Percentiles rank a stretch among this genome's conserved stretches.
These are phyloP conservation scores for Rubia balearica DNA, from an alignment of 305 asterid genomes.

Conservation along the genomic window DNA sequence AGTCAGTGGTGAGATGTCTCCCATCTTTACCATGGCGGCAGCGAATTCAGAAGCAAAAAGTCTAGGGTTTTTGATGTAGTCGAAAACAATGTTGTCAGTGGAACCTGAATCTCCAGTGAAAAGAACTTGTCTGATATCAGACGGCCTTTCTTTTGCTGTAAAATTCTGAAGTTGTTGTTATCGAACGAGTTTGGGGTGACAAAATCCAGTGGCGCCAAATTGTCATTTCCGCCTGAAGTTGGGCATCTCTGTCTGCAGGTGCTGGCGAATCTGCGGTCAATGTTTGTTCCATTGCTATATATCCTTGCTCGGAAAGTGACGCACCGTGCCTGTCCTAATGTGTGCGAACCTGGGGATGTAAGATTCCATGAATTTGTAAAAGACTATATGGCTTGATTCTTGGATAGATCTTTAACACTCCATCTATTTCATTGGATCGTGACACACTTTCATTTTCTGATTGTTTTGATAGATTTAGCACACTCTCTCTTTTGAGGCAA, in stretches of 20 bases:
- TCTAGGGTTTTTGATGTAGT: constrained; percentile 33
- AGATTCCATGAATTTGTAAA: background rate
- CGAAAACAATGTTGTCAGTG: constrained; percentile 23
- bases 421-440: too few relatives aligned
- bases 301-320: constrained; percentile 39
- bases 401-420: too few relatives aligned
- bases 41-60: constrained; percentile 38
- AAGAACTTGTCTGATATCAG: constrained; percentile 47
- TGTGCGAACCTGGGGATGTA: constrained; percentile 31
- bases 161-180: constrained; percentile 43
- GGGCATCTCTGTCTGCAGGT: constrained; percentile 47
- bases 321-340: constrained; percentile 57
- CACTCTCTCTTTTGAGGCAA: too few relatives aligned
- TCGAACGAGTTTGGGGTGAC: constrained; percentile 61
- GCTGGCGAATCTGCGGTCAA: constrained; percentile 49
- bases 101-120: constrained; percentile 36
- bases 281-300: constrained; percentile 50
- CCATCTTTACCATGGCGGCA: constrained; percentile 49
- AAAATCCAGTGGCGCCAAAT: constrained; percentile 60
- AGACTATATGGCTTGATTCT: too few relatives aligned
- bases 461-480: too few relatives aligned
- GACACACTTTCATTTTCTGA: too few relatives aligned
- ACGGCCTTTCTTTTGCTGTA: constrained; percentile 41
- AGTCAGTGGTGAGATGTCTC: constrained; percentile 31
- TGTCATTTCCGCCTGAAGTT: constrained; percentile 24